Base-by-base conservation (phyloP, 1,284 basidiomycete species). In the Coniferiporia sulphurascens region DNA sequence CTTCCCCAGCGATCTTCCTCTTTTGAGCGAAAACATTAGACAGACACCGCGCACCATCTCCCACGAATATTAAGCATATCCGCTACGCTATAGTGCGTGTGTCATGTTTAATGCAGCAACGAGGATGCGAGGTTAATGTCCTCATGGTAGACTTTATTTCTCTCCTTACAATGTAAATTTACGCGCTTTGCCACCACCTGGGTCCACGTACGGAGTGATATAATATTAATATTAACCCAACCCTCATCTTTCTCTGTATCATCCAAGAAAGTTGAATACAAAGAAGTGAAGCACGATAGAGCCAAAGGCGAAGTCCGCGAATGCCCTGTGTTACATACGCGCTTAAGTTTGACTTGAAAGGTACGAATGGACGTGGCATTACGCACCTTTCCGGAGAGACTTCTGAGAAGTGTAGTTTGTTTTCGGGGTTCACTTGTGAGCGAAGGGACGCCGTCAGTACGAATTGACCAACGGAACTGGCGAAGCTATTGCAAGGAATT, bases 231-330 rank as follows among this genome's bases (percentile, higher is more conserved):
- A 13, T 34, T 10, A 45, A 44, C 13, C 34, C 22, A n/a, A n/a
- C n/a, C n/a, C n/a, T n/a, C n/a, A n/a, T n/a, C 22, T 1, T 48
- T 34, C 17, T 34, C 6, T 15, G 32, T 52, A 38, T 77, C 74
- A 92, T 66, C 91, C 91, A 7, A 93, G 80, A 82, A 98, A 99
- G 76, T 98, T 98, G 82, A 89, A 98, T 58, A 97, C 95, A 72
- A 99, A 99, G 78, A 98, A 96, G 75, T 99, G 96, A 54, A 99
- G 79, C 48, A 98, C 86, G 62, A 99, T 87, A 1, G 94, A 96
- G 15, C 95, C 95, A 54, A 97, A 76, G 34, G 92, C 89, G 69
- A 98, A 99, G 71, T 99, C 97, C 48, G 91, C 95, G 69, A 99
- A 99, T 27, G 95, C 95, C 68, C 94, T 97, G 72, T 19, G 34